Evolutionary conservation across 495 filamentous ascomycete genomes (phyloP).

Genomic region (Neurospora pannonica): DNA sequence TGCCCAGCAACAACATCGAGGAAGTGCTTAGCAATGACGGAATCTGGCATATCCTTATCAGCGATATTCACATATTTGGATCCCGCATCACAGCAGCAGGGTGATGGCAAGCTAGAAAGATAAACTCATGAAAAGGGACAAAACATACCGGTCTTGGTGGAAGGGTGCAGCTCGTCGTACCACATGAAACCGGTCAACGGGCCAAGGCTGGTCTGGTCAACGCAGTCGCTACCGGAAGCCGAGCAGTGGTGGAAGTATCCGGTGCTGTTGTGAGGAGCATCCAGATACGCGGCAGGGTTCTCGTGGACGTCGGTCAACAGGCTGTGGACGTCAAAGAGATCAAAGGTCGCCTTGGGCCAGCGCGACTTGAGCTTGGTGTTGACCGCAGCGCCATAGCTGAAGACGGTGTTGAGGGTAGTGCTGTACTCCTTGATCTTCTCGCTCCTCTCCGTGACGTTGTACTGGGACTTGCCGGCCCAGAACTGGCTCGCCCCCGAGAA

Average conservation of each 20-base stretch:
- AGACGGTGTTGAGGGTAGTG: conserved; percentile 51
- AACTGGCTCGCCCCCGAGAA: conserved; percentile 37
- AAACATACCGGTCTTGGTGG: conserved; percentile 43
- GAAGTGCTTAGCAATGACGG: conserved; percentile 50
- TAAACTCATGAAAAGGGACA: conserved; percentile 27
- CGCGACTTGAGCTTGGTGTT: conserved; percentile 41
- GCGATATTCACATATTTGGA: not conserved
- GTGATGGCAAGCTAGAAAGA: conserved; percentile 34
- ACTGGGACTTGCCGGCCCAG: conserved; percentile 47
- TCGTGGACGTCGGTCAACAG: conserved; percentile 55
- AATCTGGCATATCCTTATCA: conserved; percentile 10
- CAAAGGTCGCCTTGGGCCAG: conserved; percentile 52
- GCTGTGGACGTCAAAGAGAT: conserved; percentile 54
- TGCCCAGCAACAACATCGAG: conserved; percentile 47
- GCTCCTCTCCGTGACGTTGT: conserved; percentile 36
- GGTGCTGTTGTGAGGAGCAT: conserved; percentile 53
- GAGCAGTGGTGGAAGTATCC: conserved; percentile 47
- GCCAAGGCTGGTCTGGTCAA: conserved; percentile 21
- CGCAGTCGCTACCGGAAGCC: conserved; percentile 18
- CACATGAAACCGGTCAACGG: conserved; percentile 34
- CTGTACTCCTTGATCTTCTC: conserved; percentile 56
- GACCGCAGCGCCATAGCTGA: conserved; percentile 49
- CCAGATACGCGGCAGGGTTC: conserved; percentile 48
- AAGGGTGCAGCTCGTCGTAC: conserved; percentile 60
- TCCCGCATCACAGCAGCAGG: conserved; percentile 10